Evolutionary conservation across 2,329 filamentous ascomycete genomes (phyloP).

Genomic region (Penicillium sclerotigenum): DNA sequence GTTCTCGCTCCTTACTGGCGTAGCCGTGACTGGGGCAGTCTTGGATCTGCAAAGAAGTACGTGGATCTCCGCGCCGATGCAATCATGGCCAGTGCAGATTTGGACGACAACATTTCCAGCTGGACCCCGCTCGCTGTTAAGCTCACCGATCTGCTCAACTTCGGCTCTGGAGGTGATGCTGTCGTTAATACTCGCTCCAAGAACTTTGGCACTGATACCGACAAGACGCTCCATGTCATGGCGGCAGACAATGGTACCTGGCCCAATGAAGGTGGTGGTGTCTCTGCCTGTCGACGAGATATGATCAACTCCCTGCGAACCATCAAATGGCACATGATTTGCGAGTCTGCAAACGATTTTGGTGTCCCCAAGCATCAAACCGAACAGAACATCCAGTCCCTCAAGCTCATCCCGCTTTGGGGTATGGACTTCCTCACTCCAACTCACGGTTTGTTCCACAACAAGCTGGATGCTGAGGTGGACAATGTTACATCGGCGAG

Average conservation of each 20-base stretch:
- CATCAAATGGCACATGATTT: conserved; percentile 55
- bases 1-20: conserved; percentile 48
- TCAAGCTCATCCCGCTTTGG: conserved; percentile 56
- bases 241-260: conserved; percentile 54
- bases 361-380: conserved; percentile 56
- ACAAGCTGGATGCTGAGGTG: conserved; percentile 52
- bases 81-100: conserved; percentile 51
- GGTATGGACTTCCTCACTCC: conserved; percentile 53
- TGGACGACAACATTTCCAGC: conserved; percentile 51
- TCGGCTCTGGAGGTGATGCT: conserved; percentile 53
- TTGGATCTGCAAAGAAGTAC: conserved; percentile 44
- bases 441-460: conserved; percentile 54
- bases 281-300: conserved; percentile 55
- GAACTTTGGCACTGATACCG: conserved; percentile 49
- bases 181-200: conserved; percentile 51
- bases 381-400: conserved; percentile 54
- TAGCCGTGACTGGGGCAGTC: conserved; percentile 43
- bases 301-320: conserved; percentile 54
- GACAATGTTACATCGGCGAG: conserved; percentile 47
- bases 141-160: conserved; percentile 51
- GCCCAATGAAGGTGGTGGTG: conserved; percentile 54
- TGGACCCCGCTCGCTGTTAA: conserved; percentile 54
- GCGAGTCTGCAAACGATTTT: conserved; percentile 55
- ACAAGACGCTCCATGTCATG: conserved; percentile 51
- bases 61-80: conserved; percentile 48